Evolutionary conservation across 1,139 yeast species (phyloP), one percentile per base, ranked within the genome.

Genomic region (Pichia terricola): DNA sequence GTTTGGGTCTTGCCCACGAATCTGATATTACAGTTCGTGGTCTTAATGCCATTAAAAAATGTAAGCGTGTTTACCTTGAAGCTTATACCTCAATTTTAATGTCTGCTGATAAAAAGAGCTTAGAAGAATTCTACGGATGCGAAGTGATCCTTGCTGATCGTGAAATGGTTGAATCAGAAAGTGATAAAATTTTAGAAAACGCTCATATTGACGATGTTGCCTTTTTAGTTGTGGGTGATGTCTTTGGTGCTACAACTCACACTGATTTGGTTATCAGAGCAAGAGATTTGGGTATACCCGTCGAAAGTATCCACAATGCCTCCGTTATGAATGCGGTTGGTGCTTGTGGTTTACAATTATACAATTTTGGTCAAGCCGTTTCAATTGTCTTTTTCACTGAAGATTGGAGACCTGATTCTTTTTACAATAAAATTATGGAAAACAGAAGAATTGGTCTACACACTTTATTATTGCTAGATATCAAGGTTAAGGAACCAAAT

Each of bases 301-400:
- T 85, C 39, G 94, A 85, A 58, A 76, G 85, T 41, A 77, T 91
- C 47, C 98, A 91, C 66, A 91, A 91, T 64, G 98, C 98, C 3
- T 85, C 95, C 27, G 94, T 91, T 26, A 88, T 91, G 96, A 91
- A 91, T 61, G 98, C 98, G 0, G 95, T 91, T 27, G 98, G 98
- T 11, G 95, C 96, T 1, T 88, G 96, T 68, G 98, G 98, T 27
- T 72, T 91, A 52, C 98, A 91, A 63, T 72, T 91, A 49, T 91
- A 91, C 65, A 89, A 84, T 56, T 91, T 89, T 65, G 98, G 98
- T 7, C 98, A 91, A 66, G 88, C 97, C 11, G 94, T 91, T 16
- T 87, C 96, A 1, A 72, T 91, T 61, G 98, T 91, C 4, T 91
- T 91, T 62, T 91, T 91, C 72, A 89, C 96, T 28, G 97, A 89